Evolutionary conservation across 2,329 filamentous ascomycete species (phyloP).

Genomic region (Alternaria angustiovoidea): DNA sequence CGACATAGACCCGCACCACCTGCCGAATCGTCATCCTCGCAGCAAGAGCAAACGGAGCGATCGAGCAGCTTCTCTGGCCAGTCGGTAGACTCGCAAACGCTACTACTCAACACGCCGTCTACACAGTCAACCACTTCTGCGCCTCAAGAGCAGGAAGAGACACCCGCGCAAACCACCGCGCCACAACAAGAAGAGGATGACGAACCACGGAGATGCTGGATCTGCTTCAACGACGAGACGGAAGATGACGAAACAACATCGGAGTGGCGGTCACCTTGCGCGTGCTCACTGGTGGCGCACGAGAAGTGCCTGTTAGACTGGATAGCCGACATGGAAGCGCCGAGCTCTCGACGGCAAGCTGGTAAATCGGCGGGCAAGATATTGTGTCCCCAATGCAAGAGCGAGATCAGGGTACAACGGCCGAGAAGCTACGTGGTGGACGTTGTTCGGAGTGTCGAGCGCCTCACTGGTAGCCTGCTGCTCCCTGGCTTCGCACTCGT

Average conservation of each 20-base stretch:
- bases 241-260: constrained; percentile 68
- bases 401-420: constrained; percentile 77
- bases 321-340: constrained; percentile 86
- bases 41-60: constrained; percentile 32
- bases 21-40: constrained; percentile 24
- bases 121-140: constrained; percentile 21
- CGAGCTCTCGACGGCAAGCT: constrained; percentile 60
- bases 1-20: constrained; percentile 45
- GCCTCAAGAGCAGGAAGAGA: constrained; percentile 23
- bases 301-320: constrained; percentile 89
- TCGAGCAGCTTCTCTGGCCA: constrained; percentile 50
- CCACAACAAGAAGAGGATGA: constrained; percentile 39
- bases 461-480: constrained; percentile 65
- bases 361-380: constrained; percentile 65
- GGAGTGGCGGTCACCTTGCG: constrained; percentile 87
- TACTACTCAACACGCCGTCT: constrained; percentile 52
- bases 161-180: constrained; percentile 18
- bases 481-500: constrained; percentile 70
- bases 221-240: constrained; percentile 72
- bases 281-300: constrained; percentile 89
- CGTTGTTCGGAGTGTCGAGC: constrained; percentile 67
- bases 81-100: constrained; percentile 57
- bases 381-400: constrained; percentile 88
- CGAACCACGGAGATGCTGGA: constrained; percentile 68
- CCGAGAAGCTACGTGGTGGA: constrained; percentile 77